Conservation (phyloP, 345 rosid species). For the Citrus trifoliata region DNA sequence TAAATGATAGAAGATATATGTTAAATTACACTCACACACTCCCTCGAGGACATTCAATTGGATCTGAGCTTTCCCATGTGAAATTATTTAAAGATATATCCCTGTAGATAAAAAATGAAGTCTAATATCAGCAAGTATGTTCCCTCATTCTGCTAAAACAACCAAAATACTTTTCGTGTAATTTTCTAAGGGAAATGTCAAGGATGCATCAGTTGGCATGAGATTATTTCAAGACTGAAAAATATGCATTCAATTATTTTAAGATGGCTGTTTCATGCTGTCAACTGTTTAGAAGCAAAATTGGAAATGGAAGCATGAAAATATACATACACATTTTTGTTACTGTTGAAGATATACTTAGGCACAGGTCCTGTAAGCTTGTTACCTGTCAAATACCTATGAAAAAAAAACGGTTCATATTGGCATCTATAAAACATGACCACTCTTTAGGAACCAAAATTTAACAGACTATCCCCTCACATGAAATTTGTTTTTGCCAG, state of each 20-base stretch:
- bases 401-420: not conserved
- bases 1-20: not conserved
- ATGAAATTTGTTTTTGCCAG: slow-evolving; percentile 61
- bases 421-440: not conserved
- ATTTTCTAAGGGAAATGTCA: not conserved
- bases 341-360: slow-evolving; percentile 45
- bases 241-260: not conserved
- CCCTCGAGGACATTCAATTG: slow-evolving; percentile 47
- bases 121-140: not conserved
- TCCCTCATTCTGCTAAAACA: not conserved
- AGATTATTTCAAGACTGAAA: not conserved
- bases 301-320: slow-evolving; percentile 7
- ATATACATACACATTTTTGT: slow-evolving; percentile 61
- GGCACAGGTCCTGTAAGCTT: slow-evolving; percentile 68
- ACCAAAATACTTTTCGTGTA: not conserved
- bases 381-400: slow-evolving; percentile 76
- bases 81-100: slow-evolving; percentile 81
- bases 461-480: slow-evolving; percentile 39
- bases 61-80: slow-evolving; percentile 58
- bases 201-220: not conserved
- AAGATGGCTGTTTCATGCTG: not conserved
- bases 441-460: not conserved
- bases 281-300: not conserved
- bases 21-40: slow-evolving; percentile 53
- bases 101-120: slow-evolving; percentile 38